Evolutionary conservation across 2,329 filamentous ascomycete species (phyloP).

Genomic region (Nemania diffusa): DNA sequence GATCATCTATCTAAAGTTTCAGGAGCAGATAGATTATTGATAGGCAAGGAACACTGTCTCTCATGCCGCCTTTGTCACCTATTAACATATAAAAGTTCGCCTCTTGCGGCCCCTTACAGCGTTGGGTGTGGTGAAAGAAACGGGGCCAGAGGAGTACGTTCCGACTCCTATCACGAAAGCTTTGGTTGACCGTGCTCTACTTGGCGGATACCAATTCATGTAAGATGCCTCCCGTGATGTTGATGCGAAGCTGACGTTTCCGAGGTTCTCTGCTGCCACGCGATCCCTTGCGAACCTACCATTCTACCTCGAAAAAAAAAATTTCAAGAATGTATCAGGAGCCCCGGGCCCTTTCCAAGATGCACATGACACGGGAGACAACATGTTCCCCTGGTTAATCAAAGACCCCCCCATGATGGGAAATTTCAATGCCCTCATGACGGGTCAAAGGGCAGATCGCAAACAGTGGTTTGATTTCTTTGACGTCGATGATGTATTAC

Average conservation of each 20-base stretch:
- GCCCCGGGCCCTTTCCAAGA: constrained; percentile 34
- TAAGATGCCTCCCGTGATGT: constrained; percentile 12
- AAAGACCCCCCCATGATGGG: constrained; percentile 3
- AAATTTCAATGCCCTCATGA: constrained; percentile 39
- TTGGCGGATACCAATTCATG: constrained; percentile 37
- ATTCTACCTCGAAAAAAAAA: constrained; percentile 34
- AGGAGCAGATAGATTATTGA: constrained; percentile 32
- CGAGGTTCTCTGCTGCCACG: constrained; percentile 28
- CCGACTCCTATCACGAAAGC: constrained; percentile 33
- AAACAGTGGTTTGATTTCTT: constrained; percentile 38
- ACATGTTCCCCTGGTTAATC: constrained; percentile 1
- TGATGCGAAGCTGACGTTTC: not conserved
- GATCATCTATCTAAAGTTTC: constrained; percentile 27
- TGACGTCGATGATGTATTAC: constrained; percentile 29
- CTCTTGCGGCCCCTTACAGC: constrained; percentile 40
- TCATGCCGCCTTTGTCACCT: not conserved
- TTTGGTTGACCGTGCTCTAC: constrained; percentile 31
- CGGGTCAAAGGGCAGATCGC: constrained; percentile 35
- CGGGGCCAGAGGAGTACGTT: constrained; percentile 26
- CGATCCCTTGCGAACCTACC: constrained; percentile 35
- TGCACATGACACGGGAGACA: constrained; percentile 24
- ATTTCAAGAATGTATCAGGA: constrained; percentile 30
- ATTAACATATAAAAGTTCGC: constrained; percentile 51
- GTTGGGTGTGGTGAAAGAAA: constrained; percentile 34
- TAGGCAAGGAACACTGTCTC: constrained; percentile 19